phyloP scores from a whole-genome alignment of 2,329 filamentous ascomycete species.

The Elsinoe ampelina region DNA sequence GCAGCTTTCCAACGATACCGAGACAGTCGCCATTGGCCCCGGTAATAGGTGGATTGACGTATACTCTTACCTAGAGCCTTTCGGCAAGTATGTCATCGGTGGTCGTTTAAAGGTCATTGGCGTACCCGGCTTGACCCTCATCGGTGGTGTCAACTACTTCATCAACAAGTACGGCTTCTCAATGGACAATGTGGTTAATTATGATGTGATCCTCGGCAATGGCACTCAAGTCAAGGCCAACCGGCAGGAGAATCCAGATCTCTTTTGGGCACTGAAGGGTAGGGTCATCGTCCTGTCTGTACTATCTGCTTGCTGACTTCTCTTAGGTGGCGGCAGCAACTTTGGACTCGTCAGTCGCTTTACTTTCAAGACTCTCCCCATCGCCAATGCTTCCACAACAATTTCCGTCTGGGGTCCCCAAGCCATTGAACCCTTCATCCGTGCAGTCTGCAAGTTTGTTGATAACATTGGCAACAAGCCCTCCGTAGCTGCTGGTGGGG shows the following conservation, averaged over 20 bases:
- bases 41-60: slow-evolving; percentile 5
- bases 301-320: neutral
- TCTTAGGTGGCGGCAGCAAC: slow-evolving; percentile 34
- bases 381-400: neutral
- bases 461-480: neutral
- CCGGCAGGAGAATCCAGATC: slow-evolving; percentile 35
- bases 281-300: neutral
- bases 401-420: neutral
- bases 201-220: slow-evolving; percentile 20
- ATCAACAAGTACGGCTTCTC: slow-evolving; percentile 21
- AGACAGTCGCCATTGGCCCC: slow-evolving; percentile 13
- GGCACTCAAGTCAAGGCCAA: slow-evolving; percentile 33
- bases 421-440: neutral
- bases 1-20: slow-evolving; percentile 9
- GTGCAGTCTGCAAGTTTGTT: neutral
- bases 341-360: slow-evolving; percentile 34
- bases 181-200: slow-evolving; percentile 24
- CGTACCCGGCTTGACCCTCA: neutral
- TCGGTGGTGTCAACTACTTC: slow-evolving; percentile 26
- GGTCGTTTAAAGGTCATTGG: slow-evolving; percentile 4
- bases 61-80: neutral
- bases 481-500: neutral
- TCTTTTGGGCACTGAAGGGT: slow-evolving; percentile 39
- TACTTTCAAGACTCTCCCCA: slow-evolving; percentile 17
- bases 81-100: neutral